Percentiles rank a stretch among this genome's conserved stretches.
Conservation (phyloP, 2,329 filamentous ascomycete genomes). For the Exophiala oligosperma region DNA sequence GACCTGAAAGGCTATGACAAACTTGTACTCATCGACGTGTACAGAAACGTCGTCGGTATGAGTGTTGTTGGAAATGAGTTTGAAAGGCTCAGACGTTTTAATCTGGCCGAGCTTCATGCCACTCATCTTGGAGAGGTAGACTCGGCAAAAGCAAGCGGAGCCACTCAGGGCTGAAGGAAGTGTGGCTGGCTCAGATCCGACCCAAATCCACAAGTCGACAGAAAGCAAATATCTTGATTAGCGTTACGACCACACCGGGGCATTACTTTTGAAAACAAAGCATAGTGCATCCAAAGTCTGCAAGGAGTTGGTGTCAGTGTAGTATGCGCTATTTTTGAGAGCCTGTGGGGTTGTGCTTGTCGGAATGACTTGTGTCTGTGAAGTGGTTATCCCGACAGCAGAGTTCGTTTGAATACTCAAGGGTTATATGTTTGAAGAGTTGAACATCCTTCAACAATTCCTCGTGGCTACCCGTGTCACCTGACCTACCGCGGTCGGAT, state of each 20-base stretch:
- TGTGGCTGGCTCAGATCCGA: not conserved
- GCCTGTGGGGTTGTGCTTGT: too few species aligned
- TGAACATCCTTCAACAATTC: conserved; percentile 2
- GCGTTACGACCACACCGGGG: too few species aligned
- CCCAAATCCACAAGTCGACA: too few species aligned
- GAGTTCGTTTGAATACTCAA: not conserved
- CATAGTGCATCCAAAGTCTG: too few species aligned
- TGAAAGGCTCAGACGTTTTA: conserved; percentile 62
- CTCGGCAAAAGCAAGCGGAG: not conserved
- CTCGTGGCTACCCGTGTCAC: conserved; percentile 7
- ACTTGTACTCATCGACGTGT: conserved; percentile 62
- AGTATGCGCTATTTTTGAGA: too few species aligned
- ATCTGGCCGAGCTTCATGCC: conserved; percentile 60
- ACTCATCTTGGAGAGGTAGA: conserved; percentile 9
- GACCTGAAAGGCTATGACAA: conserved; percentile 62
- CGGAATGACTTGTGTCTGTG: too few species aligned
- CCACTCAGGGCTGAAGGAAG: too few species aligned
- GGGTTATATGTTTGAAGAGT: not conserved
- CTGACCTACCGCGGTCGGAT: too few species aligned
- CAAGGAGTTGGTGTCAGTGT: too few species aligned
- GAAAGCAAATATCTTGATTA: too few species aligned
- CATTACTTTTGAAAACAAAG: too few species aligned
- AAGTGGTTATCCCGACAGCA: too few species aligned
- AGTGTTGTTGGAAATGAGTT: conserved; percentile 62
- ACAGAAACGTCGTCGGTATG: conserved; percentile 64